Conservation (phyloP, 23 red algal genomes). For the Gracilaria vermiculophylla region DNA sequence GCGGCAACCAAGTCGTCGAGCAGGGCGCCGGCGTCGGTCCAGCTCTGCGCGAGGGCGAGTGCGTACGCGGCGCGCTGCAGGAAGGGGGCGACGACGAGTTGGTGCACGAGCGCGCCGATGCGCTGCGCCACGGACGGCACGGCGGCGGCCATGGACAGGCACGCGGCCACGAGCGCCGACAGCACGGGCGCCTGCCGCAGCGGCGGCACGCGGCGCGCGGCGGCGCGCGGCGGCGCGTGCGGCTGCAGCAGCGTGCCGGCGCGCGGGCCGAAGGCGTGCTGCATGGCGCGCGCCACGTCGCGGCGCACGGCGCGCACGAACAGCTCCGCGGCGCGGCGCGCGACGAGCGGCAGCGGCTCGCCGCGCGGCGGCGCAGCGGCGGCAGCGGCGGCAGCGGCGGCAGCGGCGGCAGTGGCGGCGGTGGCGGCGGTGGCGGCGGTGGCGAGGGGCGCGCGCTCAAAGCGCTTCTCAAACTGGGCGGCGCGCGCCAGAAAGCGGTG, state of each 20-base stretch:
- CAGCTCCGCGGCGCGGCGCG: conserved; percentile 17
- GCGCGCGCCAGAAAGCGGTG: conserved; percentile 47
- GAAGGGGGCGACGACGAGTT: conserved; percentile 38
- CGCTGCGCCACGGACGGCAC: conserved; percentile 26
- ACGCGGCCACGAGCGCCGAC: conserved; percentile 4
- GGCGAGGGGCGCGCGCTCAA: not conserved
- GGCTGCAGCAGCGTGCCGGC: conserved; percentile 62
- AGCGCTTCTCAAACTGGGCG: conserved; percentile 12
- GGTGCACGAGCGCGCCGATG: conserved; percentile 18
- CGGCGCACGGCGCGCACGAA: conserved; percentile 38
- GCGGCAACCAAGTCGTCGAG: not conserved
- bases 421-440: no score
- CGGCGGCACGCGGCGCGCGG: not conserved
- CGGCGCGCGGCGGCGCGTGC: not conserved
- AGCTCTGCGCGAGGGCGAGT: conserved; percentile 46
- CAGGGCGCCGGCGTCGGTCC: conserved; percentile 36
- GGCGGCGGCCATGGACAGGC: conserved; percentile 27
- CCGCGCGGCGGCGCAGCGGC: no score
- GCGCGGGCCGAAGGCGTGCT: conserved; percentile 29
- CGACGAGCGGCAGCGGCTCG: not conserved
- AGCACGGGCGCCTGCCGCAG: conserved; percentile 28
- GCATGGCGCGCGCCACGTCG: conserved; percentile 42
- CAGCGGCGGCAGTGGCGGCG: no score
- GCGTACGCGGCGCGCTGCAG: conserved; percentile 35
- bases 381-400: no score